Evolutionary conservation across 2,329 filamentous ascomycete species (phyloP).

Genomic region (Zarea fungicola): DNA sequence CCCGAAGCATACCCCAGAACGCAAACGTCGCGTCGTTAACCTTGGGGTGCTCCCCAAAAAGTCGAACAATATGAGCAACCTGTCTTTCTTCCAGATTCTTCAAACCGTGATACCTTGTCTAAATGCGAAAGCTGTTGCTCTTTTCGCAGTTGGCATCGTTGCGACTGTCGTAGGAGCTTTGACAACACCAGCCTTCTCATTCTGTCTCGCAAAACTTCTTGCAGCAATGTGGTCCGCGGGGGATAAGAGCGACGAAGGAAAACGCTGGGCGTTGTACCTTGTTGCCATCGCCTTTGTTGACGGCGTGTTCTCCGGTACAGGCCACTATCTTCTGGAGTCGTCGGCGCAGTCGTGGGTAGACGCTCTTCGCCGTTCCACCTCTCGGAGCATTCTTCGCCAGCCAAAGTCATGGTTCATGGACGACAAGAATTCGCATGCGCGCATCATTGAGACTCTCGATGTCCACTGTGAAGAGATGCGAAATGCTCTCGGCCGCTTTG

Average conservation of each 20-base stretch:
- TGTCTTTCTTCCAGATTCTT: not conserved
- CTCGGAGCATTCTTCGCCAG: slow-evolving; percentile 68
- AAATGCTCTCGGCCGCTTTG: slow-evolving; percentile 73
- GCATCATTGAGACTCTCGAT: slow-evolving; percentile 68
- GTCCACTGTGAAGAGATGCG: slow-evolving; percentile 83
- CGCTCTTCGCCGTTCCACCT: slow-evolving; percentile 59
- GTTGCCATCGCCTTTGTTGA: slow-evolving; percentile 64
- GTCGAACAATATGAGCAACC: not conserved
- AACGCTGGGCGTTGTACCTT: slow-evolving; percentile 65
- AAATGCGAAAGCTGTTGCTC: slow-evolving; percentile 47
- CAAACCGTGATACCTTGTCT: slow-evolving; percentile 54
- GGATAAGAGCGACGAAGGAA: slow-evolving; percentile 44
- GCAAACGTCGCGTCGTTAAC: not conserved
- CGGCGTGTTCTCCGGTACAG: slow-evolving; percentile 57
- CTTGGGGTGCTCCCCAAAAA: not conserved
- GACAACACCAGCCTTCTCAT: slow-evolving; percentile 70
- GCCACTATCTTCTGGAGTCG: slow-evolving; percentile 67
- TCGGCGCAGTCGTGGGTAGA: slow-evolving; percentile 75
- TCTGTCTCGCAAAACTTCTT: slow-evolving; percentile 67
- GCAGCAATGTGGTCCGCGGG: slow-evolving; percentile 58
- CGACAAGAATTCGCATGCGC: slow-evolving; percentile 56
- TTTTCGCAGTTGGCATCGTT: slow-evolving; percentile 57
- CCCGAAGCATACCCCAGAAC: no score
- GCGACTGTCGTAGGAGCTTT: slow-evolving; percentile 52
- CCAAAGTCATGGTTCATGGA: slow-evolving; percentile 74